Base-by-base conservation (phyloP, 2,329 filamentous ascomycete genomes). In the Mariannaea sp. region DNA sequence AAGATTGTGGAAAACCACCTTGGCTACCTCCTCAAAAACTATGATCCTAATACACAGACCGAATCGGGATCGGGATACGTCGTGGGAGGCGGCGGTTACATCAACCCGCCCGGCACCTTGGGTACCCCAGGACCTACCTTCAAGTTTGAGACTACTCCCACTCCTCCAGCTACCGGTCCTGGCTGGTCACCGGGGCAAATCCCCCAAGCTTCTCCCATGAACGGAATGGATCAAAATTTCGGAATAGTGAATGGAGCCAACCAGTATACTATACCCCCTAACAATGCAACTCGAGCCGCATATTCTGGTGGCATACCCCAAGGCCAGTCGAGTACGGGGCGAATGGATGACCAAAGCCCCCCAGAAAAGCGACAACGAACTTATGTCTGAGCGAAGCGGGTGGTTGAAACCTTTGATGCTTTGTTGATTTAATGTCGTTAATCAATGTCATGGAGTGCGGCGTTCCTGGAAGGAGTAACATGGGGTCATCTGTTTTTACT, bases 1-100 rank as follows among this genome's bases (percentile, higher is more conserved):
- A 86, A 88, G 60, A 88, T 96, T 75, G 80, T 99, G 24, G 90
- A 94, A 72, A 95, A 93, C 68, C 91, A 97, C 68, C 79, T 97
- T 43, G 81, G 84, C n/a, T 88, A 92, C 68, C 80, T 96, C 56
- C 86, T 95, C 68, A 91, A 90, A 67, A 82, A 65, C 20, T 66
- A 66, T 39, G 64, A 84, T 53, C 80, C 81, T 4, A 75, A 78
- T 3, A 66, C 68, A 1, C 78, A 81, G 16, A 71, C 75, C 38
- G 71, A 72, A 14, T 66, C 70, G 5, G 68, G 71, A 17, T 64
- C 68, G 4, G 69, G 68, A 14, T 75, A 67, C 53, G 65, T 69
- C 40, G 66, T 70, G 26, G 62, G 67, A 13, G 70, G 68, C 20
- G 65, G 67, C n/a, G 62, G 69, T 5, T 72, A 70, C 55, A 68